Evolutionary conservation across 2,329 filamentous ascomycete species (phyloP).

Genomic region (Dothidotthia symphoricarpi): DNA sequence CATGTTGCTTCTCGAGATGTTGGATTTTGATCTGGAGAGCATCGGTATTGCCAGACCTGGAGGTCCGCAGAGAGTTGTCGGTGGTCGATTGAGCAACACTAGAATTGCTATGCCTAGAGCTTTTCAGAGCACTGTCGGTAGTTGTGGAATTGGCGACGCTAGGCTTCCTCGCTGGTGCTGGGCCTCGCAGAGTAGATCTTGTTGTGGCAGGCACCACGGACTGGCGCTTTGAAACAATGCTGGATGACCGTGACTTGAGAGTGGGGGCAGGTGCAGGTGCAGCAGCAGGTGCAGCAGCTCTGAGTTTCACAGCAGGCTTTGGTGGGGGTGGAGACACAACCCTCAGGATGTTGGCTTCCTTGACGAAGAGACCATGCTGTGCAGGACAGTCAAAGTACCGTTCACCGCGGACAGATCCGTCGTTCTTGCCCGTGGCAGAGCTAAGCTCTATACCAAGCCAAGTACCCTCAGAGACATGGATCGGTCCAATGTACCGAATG

Average conservation of each 20-base stretch:
- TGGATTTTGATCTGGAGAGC: constrained; percentile 85
- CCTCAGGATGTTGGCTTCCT: constrained; percentile 65
- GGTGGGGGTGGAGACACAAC: constrained; percentile 48
- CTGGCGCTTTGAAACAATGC: constrained; percentile 22
- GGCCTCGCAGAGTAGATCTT: constrained; percentile 9
- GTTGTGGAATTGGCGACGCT: constrained; percentile 18
- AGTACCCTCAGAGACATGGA: constrained; percentile 76
- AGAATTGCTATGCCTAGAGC: constrained; percentile 15
- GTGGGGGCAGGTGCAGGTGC: constrained; percentile 15
- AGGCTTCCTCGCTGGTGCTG: constrained; percentile 17
- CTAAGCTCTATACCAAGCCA: constrained; percentile 91
- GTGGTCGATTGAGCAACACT: constrained; percentile 12
- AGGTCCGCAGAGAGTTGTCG: constrained; percentile 13
- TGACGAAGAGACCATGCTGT: constrained; percentile 80
- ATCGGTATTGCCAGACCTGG: constrained; percentile 56
- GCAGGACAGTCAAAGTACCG: constrained; percentile 80
- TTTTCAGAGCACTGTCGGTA: constrained; percentile 1
- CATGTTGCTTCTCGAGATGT: constrained; percentile 79
- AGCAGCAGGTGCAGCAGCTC: constrained; percentile 6
- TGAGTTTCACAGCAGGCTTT: constrained; percentile 6
- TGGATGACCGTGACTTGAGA: constrained; percentile 24
- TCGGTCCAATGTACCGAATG: constrained; percentile 77
- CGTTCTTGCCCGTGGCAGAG: constrained; percentile 82
- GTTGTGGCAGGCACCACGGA: constrained; percentile 18
- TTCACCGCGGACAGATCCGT: constrained; percentile 83